Percentiles rank a stretch among this genome's conserved stretches.
phyloP scores from a whole-genome alignment of 2,329 filamentous ascomycete genomes.

The Fusarium poae region DNA sequence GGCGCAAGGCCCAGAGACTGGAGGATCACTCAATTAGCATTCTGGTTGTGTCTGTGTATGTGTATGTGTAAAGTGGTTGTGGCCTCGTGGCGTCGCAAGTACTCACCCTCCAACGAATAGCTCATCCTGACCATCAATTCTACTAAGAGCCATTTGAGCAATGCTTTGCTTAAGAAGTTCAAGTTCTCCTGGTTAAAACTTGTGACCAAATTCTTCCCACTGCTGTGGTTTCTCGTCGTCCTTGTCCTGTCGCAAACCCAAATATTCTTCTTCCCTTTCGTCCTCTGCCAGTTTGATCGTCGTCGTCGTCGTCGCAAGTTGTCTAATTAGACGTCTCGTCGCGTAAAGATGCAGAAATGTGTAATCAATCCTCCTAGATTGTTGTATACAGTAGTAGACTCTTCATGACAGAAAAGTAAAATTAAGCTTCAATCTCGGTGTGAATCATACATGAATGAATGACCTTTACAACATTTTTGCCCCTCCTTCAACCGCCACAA shows the following conservation, averaged over 20 bases:
- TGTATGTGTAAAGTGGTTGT: neutral
- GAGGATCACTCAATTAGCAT: slow-evolving; percentile 21
- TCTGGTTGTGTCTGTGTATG: neutral
- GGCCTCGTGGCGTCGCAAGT: slow-evolving; percentile 2
- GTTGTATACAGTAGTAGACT: neutral
- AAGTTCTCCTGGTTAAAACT: slow-evolving; percentile 40
- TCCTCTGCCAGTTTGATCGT: slow-evolving; percentile 33
- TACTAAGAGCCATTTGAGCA: slow-evolving; percentile 58
- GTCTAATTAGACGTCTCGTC: neutral
- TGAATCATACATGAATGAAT: slow-evolving; percentile 34
- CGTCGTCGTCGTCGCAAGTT: slow-evolving; percentile 14
- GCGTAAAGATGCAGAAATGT: neutral
- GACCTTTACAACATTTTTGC: slow-evolving; percentile 28
- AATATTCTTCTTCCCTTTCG: neutral
- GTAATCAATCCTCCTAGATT: neutral
- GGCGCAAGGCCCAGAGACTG: slow-evolving; percentile 82
- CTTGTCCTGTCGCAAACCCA: neutral
- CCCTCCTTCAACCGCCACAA: slow-evolving; percentile 37
- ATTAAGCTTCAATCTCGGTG: slow-evolving; percentile 32
- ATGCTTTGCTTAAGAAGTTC: slow-evolving; percentile 51
- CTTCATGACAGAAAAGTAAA: neutral
- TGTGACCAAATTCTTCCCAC: slow-evolving; percentile 48
- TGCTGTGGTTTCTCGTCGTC: slow-evolving; percentile 31
- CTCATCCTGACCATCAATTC: slow-evolving; percentile 58
- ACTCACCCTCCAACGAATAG: slow-evolving; percentile 59